Evolutionary conservation across 257 asterid genomes (phyloP).

Genomic region (Ocimum tenuiflorum): DNA sequence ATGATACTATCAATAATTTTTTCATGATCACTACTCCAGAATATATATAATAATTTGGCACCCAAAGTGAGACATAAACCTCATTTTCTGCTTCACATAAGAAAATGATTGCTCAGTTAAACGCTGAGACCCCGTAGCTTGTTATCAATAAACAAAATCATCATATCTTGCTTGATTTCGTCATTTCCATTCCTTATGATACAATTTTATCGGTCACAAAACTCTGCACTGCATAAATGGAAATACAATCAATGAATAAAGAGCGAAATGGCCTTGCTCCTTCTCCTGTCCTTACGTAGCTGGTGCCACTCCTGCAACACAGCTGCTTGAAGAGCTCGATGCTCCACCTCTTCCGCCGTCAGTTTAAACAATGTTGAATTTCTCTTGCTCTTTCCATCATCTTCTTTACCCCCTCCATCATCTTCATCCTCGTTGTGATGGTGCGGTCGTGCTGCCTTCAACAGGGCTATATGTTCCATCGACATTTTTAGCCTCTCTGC

Average conservation of each 20-base stretch:
- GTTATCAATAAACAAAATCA: too few relatives aligned
- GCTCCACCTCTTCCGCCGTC: conserved; percentile 76
- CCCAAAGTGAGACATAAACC: too few relatives aligned
- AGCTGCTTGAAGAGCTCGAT: conserved; percentile 78
- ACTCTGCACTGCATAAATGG: too few relatives aligned
- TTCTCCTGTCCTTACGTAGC: conserved; percentile 61
- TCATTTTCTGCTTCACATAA: too few relatives aligned
- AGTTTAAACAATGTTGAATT: conserved; percentile 58
- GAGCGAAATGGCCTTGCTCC: conserved; percentile 34
- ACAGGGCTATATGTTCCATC: conserved; percentile 75
- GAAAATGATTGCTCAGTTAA: too few relatives aligned
- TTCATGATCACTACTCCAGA: too few relatives aligned
- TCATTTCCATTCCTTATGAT: too few relatives aligned
- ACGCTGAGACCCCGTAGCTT: too few relatives aligned
- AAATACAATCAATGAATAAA: not conserved
- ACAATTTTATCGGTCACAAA: too few relatives aligned
- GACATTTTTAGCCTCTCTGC: conserved; percentile 67
- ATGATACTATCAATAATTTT: too few relatives aligned
- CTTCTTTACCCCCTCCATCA: conserved; percentile 33
- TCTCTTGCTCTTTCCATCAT: conserved; percentile 45
- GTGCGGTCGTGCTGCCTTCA: conserved; percentile 74
- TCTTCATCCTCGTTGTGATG: conserved; percentile 37
- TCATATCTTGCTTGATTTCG: too few relatives aligned
- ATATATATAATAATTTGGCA: too few relatives aligned
- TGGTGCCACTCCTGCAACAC: conserved; percentile 81